These are phyloP conservation scores for Ceratobasidium theobromae DNA, from an alignment of 1,284 basidiomycete species.

Conservation along the genomic window DNA sequence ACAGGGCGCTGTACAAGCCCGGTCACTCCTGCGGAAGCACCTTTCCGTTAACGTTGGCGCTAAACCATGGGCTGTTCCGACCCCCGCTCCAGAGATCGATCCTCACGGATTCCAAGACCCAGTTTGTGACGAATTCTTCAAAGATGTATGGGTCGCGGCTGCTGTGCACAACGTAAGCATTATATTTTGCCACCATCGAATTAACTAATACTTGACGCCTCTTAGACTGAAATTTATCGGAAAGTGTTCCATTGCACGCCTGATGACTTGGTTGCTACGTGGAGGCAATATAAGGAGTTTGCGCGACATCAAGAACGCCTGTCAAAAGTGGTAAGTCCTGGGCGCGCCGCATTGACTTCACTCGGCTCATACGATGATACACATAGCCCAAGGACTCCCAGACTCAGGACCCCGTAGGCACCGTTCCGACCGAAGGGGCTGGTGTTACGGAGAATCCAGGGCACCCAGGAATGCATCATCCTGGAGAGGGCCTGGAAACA, in stretches of 20 bases:
- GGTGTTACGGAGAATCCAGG: conserved; percentile 31
- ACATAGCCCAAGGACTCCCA: conserved; percentile 49
- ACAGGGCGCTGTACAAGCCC: conserved; percentile 52
- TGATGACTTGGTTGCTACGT: conserved; percentile 87
- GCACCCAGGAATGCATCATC: conserved; percentile 31
- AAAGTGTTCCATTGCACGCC: conserved; percentile 92
- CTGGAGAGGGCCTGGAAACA: conserved; percentile 41
- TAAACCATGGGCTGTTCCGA: conserved; percentile 63
- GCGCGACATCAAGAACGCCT: conserved; percentile 73
- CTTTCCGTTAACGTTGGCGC: conserved; percentile 55
- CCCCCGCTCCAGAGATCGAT: conserved; percentile 68
- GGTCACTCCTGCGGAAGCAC: conserved; percentile 57
- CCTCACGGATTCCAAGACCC: conserved; percentile 85
- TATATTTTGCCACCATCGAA: conserved; percentile 27
- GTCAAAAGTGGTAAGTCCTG: conserved; percentile 58
- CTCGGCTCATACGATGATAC: conserved; percentile 32
- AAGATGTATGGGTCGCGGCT: conserved; percentile 81
- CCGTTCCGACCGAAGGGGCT: conserved; percentile 15
- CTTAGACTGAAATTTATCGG: conserved; percentile 87
- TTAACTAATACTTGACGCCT: conserved; percentile 29
- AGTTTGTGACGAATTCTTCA: conserved; percentile 82
- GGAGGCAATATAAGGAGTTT: conserved; percentile 94
- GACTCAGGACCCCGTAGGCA: conserved; percentile 45
- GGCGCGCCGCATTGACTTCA: not conserved
- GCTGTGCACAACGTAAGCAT: conserved; percentile 79